These are phyloP conservation scores for Botrytis byssoidea DNA, from an alignment of 2,329 filamentous ascomycete species.

Conservation along the genomic window DNA sequence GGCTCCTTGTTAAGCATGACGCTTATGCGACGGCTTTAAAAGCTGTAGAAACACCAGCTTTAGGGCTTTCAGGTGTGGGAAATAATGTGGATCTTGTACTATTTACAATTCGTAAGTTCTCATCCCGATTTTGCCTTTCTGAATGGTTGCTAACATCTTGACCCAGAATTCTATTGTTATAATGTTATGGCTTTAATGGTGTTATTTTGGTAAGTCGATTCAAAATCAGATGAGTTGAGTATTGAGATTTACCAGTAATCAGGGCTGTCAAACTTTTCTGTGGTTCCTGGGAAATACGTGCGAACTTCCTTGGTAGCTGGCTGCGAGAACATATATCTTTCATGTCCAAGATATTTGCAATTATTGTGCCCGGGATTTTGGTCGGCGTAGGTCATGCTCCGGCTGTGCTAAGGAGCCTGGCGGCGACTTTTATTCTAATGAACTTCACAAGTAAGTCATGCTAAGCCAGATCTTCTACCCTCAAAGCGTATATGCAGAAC, in stretches of 20 bases:
- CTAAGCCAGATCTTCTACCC: background rate
- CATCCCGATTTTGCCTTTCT: background rate
- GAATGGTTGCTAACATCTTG: conserved; percentile 18
- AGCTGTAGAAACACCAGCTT: conserved; percentile 42
- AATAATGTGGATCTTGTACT: conserved; percentile 45
- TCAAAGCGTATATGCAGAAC: background rate
- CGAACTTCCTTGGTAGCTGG: conserved; percentile 33
- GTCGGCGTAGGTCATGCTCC: conserved; percentile 39
- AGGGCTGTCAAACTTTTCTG: conserved; percentile 43
- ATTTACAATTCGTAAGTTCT: conserved; percentile 48
- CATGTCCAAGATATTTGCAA: conserved; percentile 40
- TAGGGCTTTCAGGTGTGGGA: conserved; percentile 46
- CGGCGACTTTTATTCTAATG: conserved; percentile 40
- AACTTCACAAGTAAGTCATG: conserved; percentile 42
- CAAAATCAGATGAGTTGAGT: background rate
- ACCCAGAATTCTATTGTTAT: conserved; percentile 50
- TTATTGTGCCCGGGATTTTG: conserved; percentile 42
- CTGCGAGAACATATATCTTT: conserved; percentile 34
- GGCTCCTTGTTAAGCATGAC: conserved; percentile 31
- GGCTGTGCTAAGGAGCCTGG: conserved; percentile 34
- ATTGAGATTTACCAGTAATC: background rate
- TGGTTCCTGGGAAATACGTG: conserved; percentile 39
- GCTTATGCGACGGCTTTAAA: conserved; percentile 42
- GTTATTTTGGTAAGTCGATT: conserved; percentile 45
- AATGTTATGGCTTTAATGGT: conserved; percentile 49